Conservation (phyloP, 192 early-diverging fungal species). For the Coemansia interrupta region DNA sequence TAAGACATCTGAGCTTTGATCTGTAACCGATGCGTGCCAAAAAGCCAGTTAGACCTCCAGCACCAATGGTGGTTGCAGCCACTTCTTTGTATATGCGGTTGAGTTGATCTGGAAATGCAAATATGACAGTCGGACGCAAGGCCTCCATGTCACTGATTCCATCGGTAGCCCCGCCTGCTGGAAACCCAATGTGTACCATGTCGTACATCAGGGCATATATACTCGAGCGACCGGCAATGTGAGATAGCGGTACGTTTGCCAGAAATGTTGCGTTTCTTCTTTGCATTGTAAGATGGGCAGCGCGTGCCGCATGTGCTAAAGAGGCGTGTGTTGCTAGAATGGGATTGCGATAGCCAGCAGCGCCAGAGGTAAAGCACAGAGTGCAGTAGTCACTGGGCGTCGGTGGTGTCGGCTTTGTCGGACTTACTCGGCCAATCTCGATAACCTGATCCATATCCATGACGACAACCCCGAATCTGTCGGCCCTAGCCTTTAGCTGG, state of each 20-base stretch:
- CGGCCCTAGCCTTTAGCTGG: constrained; percentile 57
- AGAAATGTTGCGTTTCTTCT: constrained; percentile 21
- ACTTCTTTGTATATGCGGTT: constrained; percentile 76
- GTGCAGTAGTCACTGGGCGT: constrained; percentile 59
- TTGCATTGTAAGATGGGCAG: neutral
- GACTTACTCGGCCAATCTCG: constrained; percentile 54
- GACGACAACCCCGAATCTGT: constrained; percentile 57
- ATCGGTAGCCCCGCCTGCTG: constrained; percentile 60
- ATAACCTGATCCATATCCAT: constrained; percentile 58
- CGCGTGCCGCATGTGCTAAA: constrained; percentile 8
- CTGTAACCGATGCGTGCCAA: constrained; percentile 57
- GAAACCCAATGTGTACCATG: constrained; percentile 72
- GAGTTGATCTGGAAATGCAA: constrained; percentile 17
- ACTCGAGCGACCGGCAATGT: constrained; percentile 69
- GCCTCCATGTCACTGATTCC: constrained; percentile 73
- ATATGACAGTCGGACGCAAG: constrained; percentile 68
- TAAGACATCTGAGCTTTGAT: constrained; percentile 20
- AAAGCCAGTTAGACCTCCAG: constrained; percentile 53
- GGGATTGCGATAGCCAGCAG: constrained; percentile 64
- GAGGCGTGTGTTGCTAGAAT: constrained; percentile 65
- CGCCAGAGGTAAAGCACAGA: constrained; percentile 74
- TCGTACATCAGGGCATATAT: constrained; percentile 48
- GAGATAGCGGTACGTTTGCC: constrained; percentile 71
- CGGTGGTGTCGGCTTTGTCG: constrained; percentile 52
- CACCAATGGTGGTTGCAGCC: constrained; percentile 46